These are phyloP conservation scores for Thraustotheca clavata DNA, from an alignment of 352 stramenopile genomes.

Conservation along the genomic window DNA sequence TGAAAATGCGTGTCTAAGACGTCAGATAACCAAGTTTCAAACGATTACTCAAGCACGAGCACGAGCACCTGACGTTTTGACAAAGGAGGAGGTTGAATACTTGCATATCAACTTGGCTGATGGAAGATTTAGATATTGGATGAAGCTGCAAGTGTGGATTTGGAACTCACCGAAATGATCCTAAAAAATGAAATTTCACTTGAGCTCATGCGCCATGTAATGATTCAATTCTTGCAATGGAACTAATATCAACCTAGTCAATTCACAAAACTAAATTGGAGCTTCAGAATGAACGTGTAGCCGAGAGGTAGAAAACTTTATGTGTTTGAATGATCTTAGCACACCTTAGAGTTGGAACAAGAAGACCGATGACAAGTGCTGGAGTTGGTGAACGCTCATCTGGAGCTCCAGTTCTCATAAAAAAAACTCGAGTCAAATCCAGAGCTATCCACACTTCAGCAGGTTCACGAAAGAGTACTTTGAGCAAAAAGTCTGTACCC, in stretches of 20 bases:
- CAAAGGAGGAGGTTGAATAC: constrained; percentile 17
- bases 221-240: not conserved
- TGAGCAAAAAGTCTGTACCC: not conserved
- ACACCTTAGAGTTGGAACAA: constrained; percentile 4
- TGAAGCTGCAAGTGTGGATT: constrained; percentile 58
- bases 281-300: constrained; percentile 12
- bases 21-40: constrained; percentile 23
- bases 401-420: not conserved
- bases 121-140: constrained; percentile 39
- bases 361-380: constrained; percentile 15
- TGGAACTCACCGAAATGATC: constrained; percentile 76
- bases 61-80: not conserved
- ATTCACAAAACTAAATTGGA: constrained; percentile 22
- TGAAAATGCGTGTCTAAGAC: constrained; percentile 40
- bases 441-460: constrained; percentile 14
- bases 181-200: constrained; percentile 80
- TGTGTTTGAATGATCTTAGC: not conserved
- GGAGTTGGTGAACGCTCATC: not conserved
- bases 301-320: not conserved
- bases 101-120: not conserved
- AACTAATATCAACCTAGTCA: not conserved
- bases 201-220: constrained; percentile 68
- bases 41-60: not conserved
- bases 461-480: not conserved
- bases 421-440: not conserved